Base-by-base conservation (phyloP, 1,284 basidiomycete species). In the Coniferiporia weirii region DNA sequence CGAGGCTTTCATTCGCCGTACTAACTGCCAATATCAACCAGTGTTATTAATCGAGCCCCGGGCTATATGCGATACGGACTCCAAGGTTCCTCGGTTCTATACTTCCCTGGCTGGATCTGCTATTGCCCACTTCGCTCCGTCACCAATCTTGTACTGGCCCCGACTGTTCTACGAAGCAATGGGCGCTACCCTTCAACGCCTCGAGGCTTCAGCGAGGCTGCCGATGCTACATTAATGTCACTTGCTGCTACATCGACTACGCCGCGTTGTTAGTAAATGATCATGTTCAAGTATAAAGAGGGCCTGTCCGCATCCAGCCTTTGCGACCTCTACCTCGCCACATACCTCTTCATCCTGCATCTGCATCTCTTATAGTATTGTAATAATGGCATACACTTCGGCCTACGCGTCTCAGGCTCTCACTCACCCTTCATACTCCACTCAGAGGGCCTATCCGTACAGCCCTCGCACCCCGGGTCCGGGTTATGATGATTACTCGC, bases 401-500 rank as follows among this genome's bases (percentile, higher is more conserved):
- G 22, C 32, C 47, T 61, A 61, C 43, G 32, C 56, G 15, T 27
- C 56, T 27, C 56, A 52, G 45, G 56, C 60, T 6, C 52, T 61
- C 38, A 51, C 52, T n/a, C 56, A 54, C 55, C 51, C 51, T 9
- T 48, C 60, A 17, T 54, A 48, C 56, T 61, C 60, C 13, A 48
- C 52, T 40, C 46, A 52, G 35, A 45, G 55, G 15, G 57, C 32
- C 45, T 55, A 46, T 46, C 43, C 53, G n/a, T 45, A 27, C 38
- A 55, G 56, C 19, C 60, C 60, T 20, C 54, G 56, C 27, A 61
- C 60, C 17, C 59, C 59, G 4, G 59, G 43, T 9, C 54, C 50
- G 12, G 52, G 51, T 17, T 54, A 58, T 35, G 56, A 61, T 35
- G 60, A 61, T 53, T 61, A 58, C 48, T 52, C 56, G 12, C 60